These are phyloP conservation scores for Erythrobasidium yunnanense DNA, from an alignment of 768 basidiomycete genomes.

Conservation along the genomic window DNA sequence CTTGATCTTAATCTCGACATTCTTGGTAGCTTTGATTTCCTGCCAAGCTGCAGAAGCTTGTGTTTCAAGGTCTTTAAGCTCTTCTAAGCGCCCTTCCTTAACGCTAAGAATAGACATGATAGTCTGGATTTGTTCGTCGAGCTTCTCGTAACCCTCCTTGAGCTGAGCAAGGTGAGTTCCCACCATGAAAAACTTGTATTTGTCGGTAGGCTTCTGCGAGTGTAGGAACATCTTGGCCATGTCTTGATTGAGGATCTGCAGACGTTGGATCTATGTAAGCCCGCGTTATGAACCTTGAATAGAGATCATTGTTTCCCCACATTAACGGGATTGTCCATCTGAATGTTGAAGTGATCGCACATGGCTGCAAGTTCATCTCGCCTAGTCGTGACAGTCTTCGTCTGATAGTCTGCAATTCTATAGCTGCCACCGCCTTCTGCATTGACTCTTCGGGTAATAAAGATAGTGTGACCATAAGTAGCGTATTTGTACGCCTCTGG, in stretches of 20 bases:
- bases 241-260: slow-evolving; percentile 60
- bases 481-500: slow-evolving; percentile 75
- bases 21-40: slow-evolving; percentile 64
- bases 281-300: background rate
- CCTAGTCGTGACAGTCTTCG: slow-evolving; percentile 59
- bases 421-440: slow-evolving; percentile 57
- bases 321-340: slow-evolving; percentile 60
- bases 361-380: slow-evolving; percentile 76
- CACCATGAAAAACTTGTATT: slow-evolving; percentile 94
- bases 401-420: slow-evolving; percentile 63
- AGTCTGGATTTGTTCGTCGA: slow-evolving; percentile 59
- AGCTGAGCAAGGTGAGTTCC: slow-evolving; percentile 87
- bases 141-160: slow-evolving; percentile 69
- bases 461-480: slow-evolving; percentile 74
- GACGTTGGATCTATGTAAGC: too few species aligned
- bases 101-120: slow-evolving; percentile 58
- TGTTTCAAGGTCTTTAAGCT: slow-evolving; percentile 64
- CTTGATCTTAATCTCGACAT: slow-evolving; percentile 44
- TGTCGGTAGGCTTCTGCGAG: slow-evolving; percentile 65
- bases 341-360: slow-evolving; percentile 89
- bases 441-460: slow-evolving; percentile 68
- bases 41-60: slow-evolving; percentile 64
- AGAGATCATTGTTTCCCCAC: background rate
- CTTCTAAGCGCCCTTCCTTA: slow-evolving; percentile 66
- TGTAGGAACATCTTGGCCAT: slow-evolving; percentile 72